Base-by-base conservation (phyloP, 768 basidiomycete species). In the Boletus reticulatus region DNA sequence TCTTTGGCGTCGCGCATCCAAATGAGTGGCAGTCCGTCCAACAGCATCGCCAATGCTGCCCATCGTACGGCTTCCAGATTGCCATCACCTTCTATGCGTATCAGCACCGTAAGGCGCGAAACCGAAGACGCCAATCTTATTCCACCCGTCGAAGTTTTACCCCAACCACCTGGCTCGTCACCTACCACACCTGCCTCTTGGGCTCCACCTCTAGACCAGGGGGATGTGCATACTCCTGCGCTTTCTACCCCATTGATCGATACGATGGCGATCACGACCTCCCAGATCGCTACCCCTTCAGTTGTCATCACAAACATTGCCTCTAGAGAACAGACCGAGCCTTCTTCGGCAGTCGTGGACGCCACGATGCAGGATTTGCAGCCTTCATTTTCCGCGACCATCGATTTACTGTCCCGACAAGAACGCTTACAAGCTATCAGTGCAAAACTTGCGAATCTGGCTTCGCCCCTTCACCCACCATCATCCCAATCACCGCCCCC, bases 111-210 rank as follows among this genome's bases (percentile, higher is more conserved):
- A 6, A 42, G 45, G 14, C 43, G 9, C 36, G 2, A 31, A 13
- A 7, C 27, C 4, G 55, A 48, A 9, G 47, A 57, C n/a, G 43
- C 49, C 16, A 63, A 29, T 42, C 61, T 71, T 39, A 71, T 71
- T 32, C 71, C 69, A 36, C 70, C 70, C n/a, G 72, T 73, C 24
- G 69, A 66, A 53, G 41, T 70, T 37, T 42, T 73, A 20, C 45
- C 55, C n/a, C 50, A 53, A 42, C 37, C 34, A 39, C 31, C 52
- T 11, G 67, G 67, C 31, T 66, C 69, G 22, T 45, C 57, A 11
- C 55, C 68, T 24, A 37, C 56, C 27, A 44, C 60, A 4, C 51
- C 64, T 47, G 14, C 43, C 11, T 64, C 56, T 41, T 56, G 43
- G 51, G 43, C 39, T 38, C 52, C 47, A 22, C 14, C 43, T 45